A percentile compares a stretch with the other conserved stretches of the same genome.
These are phyloP conservation scores for Trichomonas tenax DNA, from an alignment of 208 protist species.

Conservation along the genomic window DNA sequence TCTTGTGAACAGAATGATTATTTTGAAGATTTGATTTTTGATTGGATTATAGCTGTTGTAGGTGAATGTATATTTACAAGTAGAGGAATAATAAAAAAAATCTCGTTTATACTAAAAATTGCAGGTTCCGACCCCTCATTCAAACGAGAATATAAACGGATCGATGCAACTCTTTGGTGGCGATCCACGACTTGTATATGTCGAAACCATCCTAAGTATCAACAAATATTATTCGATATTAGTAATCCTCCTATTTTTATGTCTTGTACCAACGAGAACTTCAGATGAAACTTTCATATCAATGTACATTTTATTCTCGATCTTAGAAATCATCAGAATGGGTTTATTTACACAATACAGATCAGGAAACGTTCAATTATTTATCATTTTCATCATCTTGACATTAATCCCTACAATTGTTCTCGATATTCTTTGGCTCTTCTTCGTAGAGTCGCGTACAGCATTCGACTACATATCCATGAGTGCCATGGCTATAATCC, in stretches of 20 bases:
- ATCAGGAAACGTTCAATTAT: neutral
- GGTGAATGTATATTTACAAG: too few relatives aligned
- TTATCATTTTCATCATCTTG: neutral
- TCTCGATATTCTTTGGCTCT: neutral
- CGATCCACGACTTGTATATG: neutral
- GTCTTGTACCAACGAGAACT: neutral
- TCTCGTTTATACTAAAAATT: too few relatives aligned
- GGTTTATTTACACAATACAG: neutral
- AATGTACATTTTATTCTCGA: neutral
- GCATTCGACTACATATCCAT: neutral
- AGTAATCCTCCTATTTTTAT: neutral
- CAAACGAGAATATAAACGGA: too few relatives aligned
- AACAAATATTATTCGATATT: neutral
- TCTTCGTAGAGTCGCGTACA: neutral
- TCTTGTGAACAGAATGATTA: too few relatives aligned
- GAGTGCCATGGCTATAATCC: neutral
- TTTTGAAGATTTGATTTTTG: too few relatives aligned
- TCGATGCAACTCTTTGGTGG: constrained; percentile 8
- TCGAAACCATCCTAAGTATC: neutral
- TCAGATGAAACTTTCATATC: neutral
- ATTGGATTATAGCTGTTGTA: too few relatives aligned
- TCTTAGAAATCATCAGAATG: neutral
- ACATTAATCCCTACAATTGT: neutral
- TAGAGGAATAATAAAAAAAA: too few relatives aligned
- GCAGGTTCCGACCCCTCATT: too few relatives aligned